Evolutionary conservation across 495 filamentous ascomycete species (phyloP).

Genomic region (Penicillium bovifimosum): DNA sequence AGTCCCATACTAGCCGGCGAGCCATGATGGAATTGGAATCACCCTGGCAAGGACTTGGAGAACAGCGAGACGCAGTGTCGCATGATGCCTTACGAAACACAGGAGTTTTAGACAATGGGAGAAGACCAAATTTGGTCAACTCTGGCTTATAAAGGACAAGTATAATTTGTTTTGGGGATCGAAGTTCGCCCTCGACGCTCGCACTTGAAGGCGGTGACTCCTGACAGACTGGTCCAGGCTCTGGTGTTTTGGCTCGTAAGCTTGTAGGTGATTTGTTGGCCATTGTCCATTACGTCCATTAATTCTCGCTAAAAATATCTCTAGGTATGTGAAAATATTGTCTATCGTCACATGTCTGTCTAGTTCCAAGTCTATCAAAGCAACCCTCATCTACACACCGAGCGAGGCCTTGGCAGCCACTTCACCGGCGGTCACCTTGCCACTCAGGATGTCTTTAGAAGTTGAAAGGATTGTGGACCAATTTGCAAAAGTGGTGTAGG

Average conservation of each 20-base stretch:
- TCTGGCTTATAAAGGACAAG: conserved; percentile 16
- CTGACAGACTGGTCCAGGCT: background rate
- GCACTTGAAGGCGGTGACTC: conserved; percentile 18
- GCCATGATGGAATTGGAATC: conserved; percentile 35
- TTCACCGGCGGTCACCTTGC: conserved; percentile 42
- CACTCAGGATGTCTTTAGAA: conserved; percentile 65
- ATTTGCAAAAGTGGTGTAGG: conserved; percentile 75
- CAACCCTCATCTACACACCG: background rate
- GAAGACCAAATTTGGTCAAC: conserved; percentile 26
- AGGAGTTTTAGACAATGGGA: conserved; percentile 10
- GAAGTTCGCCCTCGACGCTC: conserved; percentile 13
- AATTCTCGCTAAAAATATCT: background rate
- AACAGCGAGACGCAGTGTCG: conserved; percentile 20
- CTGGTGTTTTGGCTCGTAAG: background rate
- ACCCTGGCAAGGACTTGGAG: conserved; percentile 35
- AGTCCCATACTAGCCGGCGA: conserved; percentile 40
- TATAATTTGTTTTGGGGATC: conserved; percentile 15
- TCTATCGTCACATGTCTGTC: conserved; percentile 2
- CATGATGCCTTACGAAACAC: conserved; percentile 18
- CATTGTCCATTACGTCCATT: background rate
- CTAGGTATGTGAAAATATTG: background rate
- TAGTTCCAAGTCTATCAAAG: conserved; percentile 3
- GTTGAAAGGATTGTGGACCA: conserved; percentile 70
- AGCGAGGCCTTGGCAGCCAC: conserved; percentile 18
- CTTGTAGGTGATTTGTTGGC: background rate